Conservation (phyloP, 768 basidiomycete genomes). For the Mycena alexandri region DNA sequence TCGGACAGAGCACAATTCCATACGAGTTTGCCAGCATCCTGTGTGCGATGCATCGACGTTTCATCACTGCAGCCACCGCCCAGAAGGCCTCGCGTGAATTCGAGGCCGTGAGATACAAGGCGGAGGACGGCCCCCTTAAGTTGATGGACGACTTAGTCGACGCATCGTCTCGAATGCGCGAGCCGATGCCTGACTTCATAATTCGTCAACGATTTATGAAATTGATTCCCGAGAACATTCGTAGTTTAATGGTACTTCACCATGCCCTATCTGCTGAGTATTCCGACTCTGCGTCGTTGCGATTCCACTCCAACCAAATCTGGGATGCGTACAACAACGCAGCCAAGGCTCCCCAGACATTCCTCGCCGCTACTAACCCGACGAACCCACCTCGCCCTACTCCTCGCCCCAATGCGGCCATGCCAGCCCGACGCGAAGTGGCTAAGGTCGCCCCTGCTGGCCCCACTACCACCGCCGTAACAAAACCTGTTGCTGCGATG, state of each 20-base stretch:
- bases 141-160: not conserved
- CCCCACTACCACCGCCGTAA: not conserved
- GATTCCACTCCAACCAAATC: not conserved
- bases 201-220: not conserved
- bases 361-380: not conserved
- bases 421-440: not conserved
- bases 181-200: slow-evolving; percentile 1
- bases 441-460: not conserved
- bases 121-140: not conserved
- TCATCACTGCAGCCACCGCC: not conserved
- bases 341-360: not conserved
- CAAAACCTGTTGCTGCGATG: too few relatives aligned
- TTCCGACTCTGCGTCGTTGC: not conserved
- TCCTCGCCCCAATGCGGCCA: not conserved
- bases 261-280: not conserved
- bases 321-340: not conserved
- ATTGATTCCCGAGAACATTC: not conserved
- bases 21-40: not conserved
- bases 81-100: slow-evolving; percentile 1
- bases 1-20: not conserved
- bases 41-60: slow-evolving; percentile 1
- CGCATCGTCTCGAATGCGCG: not conserved
- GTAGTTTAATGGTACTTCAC: not conserved
- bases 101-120: not conserved
- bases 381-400: not conserved